Percentiles rank a stretch among this genome's conserved stretches.
Evolutionary conservation across 1,284 basidiomycete species (phyloP).

Genomic region (Exsudoporus floridanus): DNA sequence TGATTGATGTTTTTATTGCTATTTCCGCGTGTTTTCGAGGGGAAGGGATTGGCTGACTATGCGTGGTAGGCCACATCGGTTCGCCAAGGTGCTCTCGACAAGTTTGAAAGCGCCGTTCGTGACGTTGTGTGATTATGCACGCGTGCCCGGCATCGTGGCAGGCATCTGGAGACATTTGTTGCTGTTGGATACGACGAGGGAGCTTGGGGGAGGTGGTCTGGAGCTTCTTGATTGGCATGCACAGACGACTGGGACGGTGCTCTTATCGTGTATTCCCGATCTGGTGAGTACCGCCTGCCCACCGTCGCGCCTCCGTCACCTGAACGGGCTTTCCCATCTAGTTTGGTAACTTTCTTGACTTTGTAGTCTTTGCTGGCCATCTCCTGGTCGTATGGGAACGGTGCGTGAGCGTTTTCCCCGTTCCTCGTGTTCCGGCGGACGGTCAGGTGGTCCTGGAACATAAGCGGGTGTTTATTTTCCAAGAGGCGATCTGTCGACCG

Average conservation of each 20-base stretch:
- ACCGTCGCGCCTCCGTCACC: not conserved
- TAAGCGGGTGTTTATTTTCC: constrained; percentile 30
- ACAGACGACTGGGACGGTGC: constrained; percentile 23
- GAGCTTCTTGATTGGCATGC: constrained; percentile 31
- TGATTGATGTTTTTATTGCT: not conserved
- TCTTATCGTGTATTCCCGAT: constrained; percentile 24
- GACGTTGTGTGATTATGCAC: constrained; percentile 24
- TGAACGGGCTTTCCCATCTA: constrained; percentile 1
- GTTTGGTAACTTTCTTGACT: constrained; percentile 29
- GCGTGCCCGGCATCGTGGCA: constrained; percentile 21
- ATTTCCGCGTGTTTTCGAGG: not conserved
- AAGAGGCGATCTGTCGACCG: constrained; percentile 23
- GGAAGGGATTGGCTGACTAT: not conserved
- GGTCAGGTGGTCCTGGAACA: constrained; percentile 25
- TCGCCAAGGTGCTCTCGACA: constrained; percentile 22
- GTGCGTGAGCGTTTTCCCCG: constrained; percentile 28
- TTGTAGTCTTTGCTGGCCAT: constrained; percentile 24
- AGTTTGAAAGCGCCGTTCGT: constrained; percentile 21
- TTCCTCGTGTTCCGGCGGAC: constrained; percentile 24
- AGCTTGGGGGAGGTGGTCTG: constrained; percentile 21
- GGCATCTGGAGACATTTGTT: constrained; percentile 30
- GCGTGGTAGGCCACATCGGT: constrained; percentile 12
- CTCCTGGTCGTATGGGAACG: constrained; percentile 30
- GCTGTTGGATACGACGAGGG: constrained; percentile 25
- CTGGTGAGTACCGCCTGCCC: constrained; percentile 16